phyloP scores from a whole-genome alignment of 257 asterid genomes.

The Oldenlandia corymbosa region DNA sequence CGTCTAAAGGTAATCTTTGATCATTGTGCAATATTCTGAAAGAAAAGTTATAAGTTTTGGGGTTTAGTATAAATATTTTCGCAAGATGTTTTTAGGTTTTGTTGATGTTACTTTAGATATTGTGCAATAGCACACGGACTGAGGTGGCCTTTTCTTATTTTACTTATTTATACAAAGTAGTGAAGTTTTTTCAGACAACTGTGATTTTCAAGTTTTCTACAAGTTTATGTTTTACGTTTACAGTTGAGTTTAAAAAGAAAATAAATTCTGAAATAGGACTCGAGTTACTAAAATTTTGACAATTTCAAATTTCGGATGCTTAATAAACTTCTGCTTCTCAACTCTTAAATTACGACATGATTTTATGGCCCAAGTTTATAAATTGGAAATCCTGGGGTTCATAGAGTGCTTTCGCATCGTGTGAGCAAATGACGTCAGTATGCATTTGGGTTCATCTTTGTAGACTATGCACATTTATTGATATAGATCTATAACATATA shows the following conservation, averaged over 20 bases:
- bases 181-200: no score
- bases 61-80: background rate
- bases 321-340: no score
- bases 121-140: background rate
- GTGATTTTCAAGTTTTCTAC: background rate
- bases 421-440: background rate
- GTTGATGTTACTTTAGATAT: background rate
- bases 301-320: no score
- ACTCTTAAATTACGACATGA: background rate
- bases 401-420: background rate
- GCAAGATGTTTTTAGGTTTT: background rate
- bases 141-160: background rate
- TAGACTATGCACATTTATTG: background rate
- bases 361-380: background rate
- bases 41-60: background rate
- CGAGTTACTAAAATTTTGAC: background rate
- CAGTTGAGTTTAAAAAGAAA: background rate
- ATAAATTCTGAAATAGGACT: background rate
- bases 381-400: background rate
- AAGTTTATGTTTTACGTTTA: background rate
- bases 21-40: background rate
- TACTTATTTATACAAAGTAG: background rate
- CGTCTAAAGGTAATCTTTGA: conserved; percentile 50
- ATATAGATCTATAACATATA: background rate
- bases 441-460: background rate